phyloP scores from a whole-genome alignment of 1,139 yeast species.

The Yamadazyma blattariae region DNA sequence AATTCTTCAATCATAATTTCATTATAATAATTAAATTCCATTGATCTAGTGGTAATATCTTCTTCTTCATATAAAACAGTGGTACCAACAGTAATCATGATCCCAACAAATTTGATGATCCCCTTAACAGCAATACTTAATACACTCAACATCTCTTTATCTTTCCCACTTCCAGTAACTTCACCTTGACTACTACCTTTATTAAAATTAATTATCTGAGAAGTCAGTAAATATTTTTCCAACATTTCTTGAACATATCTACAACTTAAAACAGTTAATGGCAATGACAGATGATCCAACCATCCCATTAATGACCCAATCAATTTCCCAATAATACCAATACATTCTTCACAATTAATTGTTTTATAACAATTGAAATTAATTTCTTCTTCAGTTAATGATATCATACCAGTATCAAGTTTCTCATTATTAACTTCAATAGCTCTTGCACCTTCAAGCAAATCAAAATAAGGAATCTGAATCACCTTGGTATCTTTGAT shows the following conservation, averaged over 20 bases:
- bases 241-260: slow-evolving; percentile 58
- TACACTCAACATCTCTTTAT: too few relatives aligned
- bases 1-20: slow-evolving; percentile 23
- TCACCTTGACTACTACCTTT: slow-evolving; percentile 3
- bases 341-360: slow-evolving; percentile 33
- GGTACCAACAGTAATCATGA: slow-evolving; percentile 45
- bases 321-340: slow-evolving; percentile 46
- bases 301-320: slow-evolving; percentile 51
- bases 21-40: slow-evolving; percentile 45
- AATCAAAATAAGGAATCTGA: slow-evolving; percentile 51
- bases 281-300: slow-evolving; percentile 60
- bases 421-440: slow-evolving; percentile 60
- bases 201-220: slow-evolving; percentile 7
- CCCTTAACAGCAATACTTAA: slow-evolving; percentile 49
- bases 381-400: slow-evolving; percentile 37
- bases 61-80: slow-evolving; percentile 77
- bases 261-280: slow-evolving; percentile 64
- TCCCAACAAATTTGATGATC: slow-evolving; percentile 50
- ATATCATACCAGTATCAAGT: slow-evolving; percentile 61
- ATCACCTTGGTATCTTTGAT: slow-evolving; percentile 44
- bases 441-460: slow-evolving; percentile 75
- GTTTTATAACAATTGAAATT: slow-evolving; percentile 34
- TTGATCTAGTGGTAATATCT: slow-evolving; percentile 62
- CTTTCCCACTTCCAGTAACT: slow-evolving; percentile 35
- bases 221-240: slow-evolving; percentile 28